Evolutionary conservation across 2,329 filamentous ascomycete species (phyloP).

Genomic region (Trichoderma oligosporum): DNA sequence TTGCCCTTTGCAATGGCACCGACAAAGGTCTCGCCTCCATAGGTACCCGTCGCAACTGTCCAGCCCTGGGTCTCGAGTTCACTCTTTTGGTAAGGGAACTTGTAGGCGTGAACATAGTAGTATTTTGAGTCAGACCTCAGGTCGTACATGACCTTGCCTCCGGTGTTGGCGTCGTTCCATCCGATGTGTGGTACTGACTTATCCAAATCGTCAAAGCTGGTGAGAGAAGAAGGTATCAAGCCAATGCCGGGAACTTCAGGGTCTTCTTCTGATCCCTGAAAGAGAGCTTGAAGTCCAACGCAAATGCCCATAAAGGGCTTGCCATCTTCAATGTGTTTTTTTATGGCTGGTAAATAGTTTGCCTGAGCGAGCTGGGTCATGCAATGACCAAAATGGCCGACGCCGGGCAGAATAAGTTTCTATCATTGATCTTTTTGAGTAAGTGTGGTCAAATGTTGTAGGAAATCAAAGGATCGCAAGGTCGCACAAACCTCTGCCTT

Average conservation of each 20-base stretch:
- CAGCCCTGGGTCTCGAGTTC: constrained; percentile 78
- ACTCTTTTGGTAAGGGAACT: constrained; percentile 68
- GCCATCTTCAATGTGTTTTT: constrained; percentile 76
- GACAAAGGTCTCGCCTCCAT: constrained; percentile 85
- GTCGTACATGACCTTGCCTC: constrained; percentile 63
- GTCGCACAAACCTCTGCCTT: constrained; percentile 66
- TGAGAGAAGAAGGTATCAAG: constrained; percentile 65
- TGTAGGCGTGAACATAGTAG: constrained; percentile 98
- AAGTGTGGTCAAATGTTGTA: not conserved
- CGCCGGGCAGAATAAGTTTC: constrained; percentile 92
- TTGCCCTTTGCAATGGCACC: constrained; percentile 85
- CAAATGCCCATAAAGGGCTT: constrained; percentile 99
- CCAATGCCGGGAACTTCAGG: constrained; percentile 68
- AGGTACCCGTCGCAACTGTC: constrained; percentile 85
- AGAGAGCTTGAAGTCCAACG: constrained; percentile 87
- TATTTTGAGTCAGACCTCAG: constrained; percentile 82
- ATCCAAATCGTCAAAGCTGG: constrained; percentile 68
- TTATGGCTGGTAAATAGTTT: constrained; percentile 79
- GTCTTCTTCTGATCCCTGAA: constrained; percentile 80
- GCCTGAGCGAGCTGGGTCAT: constrained; percentile 76
- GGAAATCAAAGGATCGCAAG: not conserved
- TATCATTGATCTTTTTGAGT: constrained; percentile 38
- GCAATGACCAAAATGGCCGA: constrained; percentile 97
- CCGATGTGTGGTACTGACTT: constrained; percentile 99
- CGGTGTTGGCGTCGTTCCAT: constrained; percentile 85